Base-by-base conservation (phyloP, 176 grass and related monocot species). In the Oryza longistaminata region DNA sequence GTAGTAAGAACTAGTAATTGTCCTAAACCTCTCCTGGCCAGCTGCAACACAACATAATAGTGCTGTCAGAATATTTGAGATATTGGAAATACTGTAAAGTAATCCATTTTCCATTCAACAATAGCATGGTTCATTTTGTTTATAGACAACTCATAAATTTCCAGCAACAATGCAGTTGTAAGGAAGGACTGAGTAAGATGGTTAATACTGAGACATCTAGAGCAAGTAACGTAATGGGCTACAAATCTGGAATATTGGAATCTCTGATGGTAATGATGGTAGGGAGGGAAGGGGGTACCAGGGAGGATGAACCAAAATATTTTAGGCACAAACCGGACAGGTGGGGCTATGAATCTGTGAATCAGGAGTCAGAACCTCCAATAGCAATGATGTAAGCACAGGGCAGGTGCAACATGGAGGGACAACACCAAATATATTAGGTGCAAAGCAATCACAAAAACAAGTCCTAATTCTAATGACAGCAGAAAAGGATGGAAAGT, bases 1-100 rank as follows among this genome's bases (percentile, higher is more conserved):
- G 78, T 96, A 99, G 66, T 99, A 99, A 92, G 96, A 99, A 89
- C 93, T 92, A 81, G 96, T 99, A 72, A 99, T 82, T 73, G 96
- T 92, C 87, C 93, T 92, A 90, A 99, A 99, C 80, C 91, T 94
- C 86, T 99, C 96, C 66, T 99, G 96, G 26, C 96, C 96, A 92
- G 96, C 96, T 99, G 91, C 89, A 92, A 67, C 81, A 84, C 40
- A 74, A 85, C 71, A 17, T 16, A 88, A 64, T 43, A 81, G 31
- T 69, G 48, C 50, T 70, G 73, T 33, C 21, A 68, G 9, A 73
- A 86, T 26, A 60, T 76, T 77, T 39, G 21, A 52, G 50, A 62
- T 75, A 72, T 53, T 13, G 24, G 40, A 70, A 46, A 81, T 17
- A 53, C 12, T 1, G 1, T 82, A 60, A 37, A 55, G 37, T 73